phyloP scores from a whole-genome alignment of 2,329 filamentous ascomycete species.

The Tolypocladium guangdongense region DNA sequence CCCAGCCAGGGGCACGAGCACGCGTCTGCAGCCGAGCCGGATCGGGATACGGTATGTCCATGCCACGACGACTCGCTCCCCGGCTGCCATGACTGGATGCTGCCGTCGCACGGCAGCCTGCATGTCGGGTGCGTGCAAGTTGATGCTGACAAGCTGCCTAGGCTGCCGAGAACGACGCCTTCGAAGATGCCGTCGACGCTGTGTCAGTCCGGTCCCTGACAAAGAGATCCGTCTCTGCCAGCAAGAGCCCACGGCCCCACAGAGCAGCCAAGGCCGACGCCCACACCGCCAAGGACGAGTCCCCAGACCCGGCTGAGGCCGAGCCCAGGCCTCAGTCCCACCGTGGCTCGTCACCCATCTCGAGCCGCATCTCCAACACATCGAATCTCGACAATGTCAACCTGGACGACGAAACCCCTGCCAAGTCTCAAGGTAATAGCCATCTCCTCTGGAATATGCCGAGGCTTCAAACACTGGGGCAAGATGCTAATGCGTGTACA shows the following conservation, averaged over 20 bases:
- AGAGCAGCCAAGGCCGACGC: constrained; percentile 9
- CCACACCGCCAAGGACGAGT: constrained; percentile 5
- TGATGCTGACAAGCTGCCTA: constrained; percentile 9
- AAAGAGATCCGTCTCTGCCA: constrained; percentile 27
- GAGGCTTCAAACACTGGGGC: background rate
- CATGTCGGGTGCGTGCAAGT: constrained; percentile 8
- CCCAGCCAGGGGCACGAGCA: constrained; percentile 8
- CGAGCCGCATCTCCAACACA: constrained; percentile 34
- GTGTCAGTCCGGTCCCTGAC: constrained; percentile 54
- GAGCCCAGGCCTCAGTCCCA: constrained; percentile 10
- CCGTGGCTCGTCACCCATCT: constrained; percentile 26
- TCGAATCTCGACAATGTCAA: constrained; percentile 51
- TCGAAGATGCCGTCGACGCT: constrained; percentile 71
- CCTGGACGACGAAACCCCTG: constrained; percentile 46
- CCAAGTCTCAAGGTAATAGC: constrained; percentile 20
- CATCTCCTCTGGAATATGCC: background rate
- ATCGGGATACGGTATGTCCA: constrained; percentile 16
- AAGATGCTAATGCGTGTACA: constrained; percentile 11
- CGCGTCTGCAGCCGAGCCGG: constrained; percentile 19
- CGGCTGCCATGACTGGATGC: constrained; percentile 3
- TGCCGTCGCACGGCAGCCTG: constrained; percentile 1
- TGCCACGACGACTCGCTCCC: background rate
- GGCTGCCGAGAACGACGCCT: constrained; percentile 33
- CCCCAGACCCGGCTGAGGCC: constrained; percentile 7
- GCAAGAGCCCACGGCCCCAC: constrained; percentile 19